phyloP scores from a whole-genome alignment of 1,139 yeast genomes.

The Spathaspora sp. region DNA sequence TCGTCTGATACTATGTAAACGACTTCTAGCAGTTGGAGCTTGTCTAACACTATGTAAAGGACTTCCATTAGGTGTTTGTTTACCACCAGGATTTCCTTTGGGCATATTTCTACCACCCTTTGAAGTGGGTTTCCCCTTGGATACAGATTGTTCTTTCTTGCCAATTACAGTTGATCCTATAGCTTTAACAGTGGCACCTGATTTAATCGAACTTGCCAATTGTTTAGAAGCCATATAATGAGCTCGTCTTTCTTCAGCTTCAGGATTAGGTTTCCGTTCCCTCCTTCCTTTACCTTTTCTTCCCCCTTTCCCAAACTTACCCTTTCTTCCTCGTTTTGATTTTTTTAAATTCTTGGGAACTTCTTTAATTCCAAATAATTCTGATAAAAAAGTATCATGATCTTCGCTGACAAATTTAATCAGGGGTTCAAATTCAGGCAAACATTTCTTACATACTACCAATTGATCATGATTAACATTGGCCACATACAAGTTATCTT shows the following conservation, averaged over 20 bases:
- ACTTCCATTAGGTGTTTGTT: constrained; percentile 2
- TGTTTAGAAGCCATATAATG: constrained; percentile 37
- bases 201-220: constrained; percentile 32
- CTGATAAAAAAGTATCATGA: constrained; percentile 48
- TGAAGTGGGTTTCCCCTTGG: constrained; percentile 5
- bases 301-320: constrained; percentile 27
- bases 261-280: constrained; percentile 26
- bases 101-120: constrained; percentile 3
- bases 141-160: constrained; percentile 1
- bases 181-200: constrained; percentile 45
- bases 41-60: neutral
- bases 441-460: constrained; percentile 45
- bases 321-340: constrained; percentile 16
- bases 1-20: constrained; percentile 4
- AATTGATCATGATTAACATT: constrained; percentile 19
- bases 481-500: constrained; percentile 40
- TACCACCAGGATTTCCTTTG: neutral
- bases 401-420: constrained; percentile 42
- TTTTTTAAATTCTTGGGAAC: constrained; percentile 19
- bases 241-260: constrained; percentile 39
- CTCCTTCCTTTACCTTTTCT: constrained; percentile 17
- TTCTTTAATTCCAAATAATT: constrained; percentile 52
- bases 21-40: neutral
- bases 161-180: constrained; percentile 29
- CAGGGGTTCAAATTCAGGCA: constrained; percentile 22